Evolutionary conservation across 345 rosid genomes (phyloP), one percentile per base, ranked within the genome.

Genomic region (Turnera subulata): DNA sequence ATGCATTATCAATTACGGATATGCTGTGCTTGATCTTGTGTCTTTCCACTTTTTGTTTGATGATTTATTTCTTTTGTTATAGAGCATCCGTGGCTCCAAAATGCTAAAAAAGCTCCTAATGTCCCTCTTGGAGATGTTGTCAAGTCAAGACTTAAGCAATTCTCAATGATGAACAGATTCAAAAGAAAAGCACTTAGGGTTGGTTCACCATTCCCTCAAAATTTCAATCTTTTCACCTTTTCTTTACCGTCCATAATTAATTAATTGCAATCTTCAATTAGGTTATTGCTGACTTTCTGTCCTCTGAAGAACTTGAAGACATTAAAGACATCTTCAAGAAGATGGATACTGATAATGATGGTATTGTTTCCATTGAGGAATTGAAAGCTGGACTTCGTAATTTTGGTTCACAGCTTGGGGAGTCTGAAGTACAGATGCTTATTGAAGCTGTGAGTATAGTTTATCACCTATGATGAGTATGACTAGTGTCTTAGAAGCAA

Each of bases 91-190:
- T 94, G 97, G 99, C 85, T 94, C 77, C 95, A 79, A 74, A 94
- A 94, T 74, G 99, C 99, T 38, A 94, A 84, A 76, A 94, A 90
- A 64, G 96, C 95, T 69, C 89, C 99, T 38, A 85, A 94, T 78
- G 85, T 85, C 58, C 93, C 93, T 68, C 99, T 90, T 58, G 99
- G 99, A 48, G 99, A 94, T 80, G 96, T 84, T 71, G 99, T 94
- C 64, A 94, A 83, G 75, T 78, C 99, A 42, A 84, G 99, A 73
- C 84, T 94, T 37, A 90, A 90, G 78, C 99, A 94, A 60, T 94
- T 94, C 74, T 94, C 99, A 22, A 83, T 90, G 89, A 94, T 90
- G 99, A 94, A 94, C 82, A 81, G 97, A 83, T 94, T 94, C 85
- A 94, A 94, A 80, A 90, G 99, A 82, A 90, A 94, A 85, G 97